Evolutionary conservation across 1,139 yeast species (phyloP).

Genomic region (Maudiozyma humilis): DNA sequence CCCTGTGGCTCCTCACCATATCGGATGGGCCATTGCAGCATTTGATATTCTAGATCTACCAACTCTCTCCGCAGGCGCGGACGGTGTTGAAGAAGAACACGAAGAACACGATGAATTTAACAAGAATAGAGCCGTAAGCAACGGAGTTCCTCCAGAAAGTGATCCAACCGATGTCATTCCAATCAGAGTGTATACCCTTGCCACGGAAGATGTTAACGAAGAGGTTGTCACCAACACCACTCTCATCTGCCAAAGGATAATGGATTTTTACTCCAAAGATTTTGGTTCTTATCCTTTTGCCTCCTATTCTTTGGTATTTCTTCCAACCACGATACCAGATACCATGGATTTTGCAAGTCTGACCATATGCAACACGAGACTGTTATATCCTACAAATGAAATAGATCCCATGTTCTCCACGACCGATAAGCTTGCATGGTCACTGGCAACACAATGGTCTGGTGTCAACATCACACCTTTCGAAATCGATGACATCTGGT

Average conservation of each 20-base stretch:
- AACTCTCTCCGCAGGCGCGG: conserved; percentile 19
- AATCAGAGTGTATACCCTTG: conserved; percentile 35
- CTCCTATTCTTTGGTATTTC: conserved; percentile 69
- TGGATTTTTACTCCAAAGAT: conserved; percentile 77
- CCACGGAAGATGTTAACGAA: conserved; percentile 32
- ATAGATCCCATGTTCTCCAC: conserved; percentile 73
- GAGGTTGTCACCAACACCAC: conserved; percentile 67
- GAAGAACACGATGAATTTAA: conserved; percentile 37
- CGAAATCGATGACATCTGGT: conserved; percentile 81
- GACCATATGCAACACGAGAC: conserved; percentile 52
- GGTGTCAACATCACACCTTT: conserved; percentile 86
- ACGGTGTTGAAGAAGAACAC: conserved; percentile 36
- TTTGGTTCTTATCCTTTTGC: conserved; percentile 92
- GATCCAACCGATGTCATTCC: conserved; percentile 35
- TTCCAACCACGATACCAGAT: conserved; percentile 47
- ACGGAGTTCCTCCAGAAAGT: conserved; percentile 13
- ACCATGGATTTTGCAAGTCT: conserved; percentile 72
- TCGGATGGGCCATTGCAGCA: conserved; percentile 95
- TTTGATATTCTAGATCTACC: conserved; percentile 52
- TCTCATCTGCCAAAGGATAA: conserved; percentile 63
- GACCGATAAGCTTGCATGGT: conserved; percentile 60
- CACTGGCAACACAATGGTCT: conserved; percentile 85
- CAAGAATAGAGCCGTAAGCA: conserved; percentile 30
- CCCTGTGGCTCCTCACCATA: conserved; percentile 88
- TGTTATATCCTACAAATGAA: conserved; percentile 67